These are phyloP conservation scores for Cryphonectria parasitica DNA, from an alignment of 2,329 filamentous ascomycete species.

Conservation along the genomic window DNA sequence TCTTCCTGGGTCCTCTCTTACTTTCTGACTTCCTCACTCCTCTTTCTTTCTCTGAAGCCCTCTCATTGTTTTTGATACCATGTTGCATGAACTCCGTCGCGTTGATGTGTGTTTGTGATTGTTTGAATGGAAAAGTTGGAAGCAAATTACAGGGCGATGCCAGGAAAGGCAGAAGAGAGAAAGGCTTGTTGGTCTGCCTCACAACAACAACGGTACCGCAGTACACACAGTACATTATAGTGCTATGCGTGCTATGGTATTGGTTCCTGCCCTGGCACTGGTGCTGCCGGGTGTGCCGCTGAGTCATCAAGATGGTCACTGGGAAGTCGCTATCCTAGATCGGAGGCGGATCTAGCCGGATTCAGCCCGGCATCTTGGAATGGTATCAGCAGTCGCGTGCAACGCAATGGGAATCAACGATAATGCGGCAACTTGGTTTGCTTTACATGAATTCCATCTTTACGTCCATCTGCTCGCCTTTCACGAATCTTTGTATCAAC, in stretches of 20 bases:
- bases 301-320: neutral
- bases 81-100: neutral
- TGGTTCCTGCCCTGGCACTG: neutral
- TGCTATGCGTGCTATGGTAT: neutral
- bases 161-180: too few relatives aligned
- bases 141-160: neutral
- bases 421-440: neutral
- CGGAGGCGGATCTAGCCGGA: slow-evolving; percentile 1
- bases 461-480: neutral
- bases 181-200: too few relatives aligned
- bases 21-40: neutral
- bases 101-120: neutral
- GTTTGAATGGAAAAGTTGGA: too few relatives aligned
- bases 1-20: too few relatives aligned
- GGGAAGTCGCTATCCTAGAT: neutral
- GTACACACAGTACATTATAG: too few relatives aligned
- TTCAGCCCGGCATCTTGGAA: slow-evolving; percentile 13
- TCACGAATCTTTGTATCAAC: neutral
- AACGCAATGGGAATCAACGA: slow-evolving; percentile 6
- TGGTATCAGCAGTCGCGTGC: slow-evolving; percentile 20
- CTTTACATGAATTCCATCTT: neutral
- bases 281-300: neutral
- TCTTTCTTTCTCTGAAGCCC: too few relatives aligned
- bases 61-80: too few relatives aligned
- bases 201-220: too few relatives aligned